phyloP scores from a whole-genome alignment of 208 protist genomes.

The Leishmania amazonensis region DNA sequence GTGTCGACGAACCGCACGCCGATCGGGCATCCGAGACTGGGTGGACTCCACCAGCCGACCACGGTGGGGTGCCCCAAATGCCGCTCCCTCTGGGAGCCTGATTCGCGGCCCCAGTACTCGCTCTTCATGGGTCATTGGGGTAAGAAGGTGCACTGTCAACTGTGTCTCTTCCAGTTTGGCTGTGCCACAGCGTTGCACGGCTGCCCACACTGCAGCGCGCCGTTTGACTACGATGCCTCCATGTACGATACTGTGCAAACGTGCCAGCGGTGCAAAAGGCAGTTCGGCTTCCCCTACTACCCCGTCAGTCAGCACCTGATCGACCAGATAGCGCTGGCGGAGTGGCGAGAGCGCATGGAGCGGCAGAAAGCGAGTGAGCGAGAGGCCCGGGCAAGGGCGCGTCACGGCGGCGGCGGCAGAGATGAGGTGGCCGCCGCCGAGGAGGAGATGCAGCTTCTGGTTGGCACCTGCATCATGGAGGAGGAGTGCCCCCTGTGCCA shows the following conservation, averaged over 20 bases:
- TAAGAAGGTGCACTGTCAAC: conserved; percentile 84
- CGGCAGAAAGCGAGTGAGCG: conserved; percentile 39
- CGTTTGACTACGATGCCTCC: conserved; percentile 80
- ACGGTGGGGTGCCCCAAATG: conserved; percentile 78
- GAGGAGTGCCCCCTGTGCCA: conserved; percentile 74
- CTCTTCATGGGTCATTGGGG: conserved; percentile 88
- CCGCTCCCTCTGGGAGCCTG: conserved; percentile 68
- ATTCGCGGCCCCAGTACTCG: conserved; percentile 79
- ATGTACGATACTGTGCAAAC: conserved; percentile 70
- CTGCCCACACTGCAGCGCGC: conserved; percentile 74
- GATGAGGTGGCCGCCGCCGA: conserved; percentile 25
- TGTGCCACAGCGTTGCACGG: conserved; percentile 75
- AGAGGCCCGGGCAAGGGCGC: conserved; percentile 42
- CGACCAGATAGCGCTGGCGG: conserved; percentile 57
- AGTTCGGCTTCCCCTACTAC: conserved; percentile 85
- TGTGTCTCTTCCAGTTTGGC: conserved; percentile 83
- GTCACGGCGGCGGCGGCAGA: conserved; percentile 11
- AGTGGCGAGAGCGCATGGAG: conserved; percentile 67
- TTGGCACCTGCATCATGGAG: conserved; percentile 71
- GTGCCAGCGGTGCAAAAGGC: conserved; percentile 59
- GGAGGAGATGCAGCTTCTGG: conserved; percentile 43
- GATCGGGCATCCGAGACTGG: conserved; percentile 55
- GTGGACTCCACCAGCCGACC: conserved; percentile 53
- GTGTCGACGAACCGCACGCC: conserved; percentile 80
- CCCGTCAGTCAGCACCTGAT: conserved; percentile 78